Percentiles rank a stretch among this genome's conserved stretches.
These are phyloP conservation scores for Fusarium hostae DNA, from an alignment of 2,329 filamentous ascomycete species.

Conservation along the genomic window DNA sequence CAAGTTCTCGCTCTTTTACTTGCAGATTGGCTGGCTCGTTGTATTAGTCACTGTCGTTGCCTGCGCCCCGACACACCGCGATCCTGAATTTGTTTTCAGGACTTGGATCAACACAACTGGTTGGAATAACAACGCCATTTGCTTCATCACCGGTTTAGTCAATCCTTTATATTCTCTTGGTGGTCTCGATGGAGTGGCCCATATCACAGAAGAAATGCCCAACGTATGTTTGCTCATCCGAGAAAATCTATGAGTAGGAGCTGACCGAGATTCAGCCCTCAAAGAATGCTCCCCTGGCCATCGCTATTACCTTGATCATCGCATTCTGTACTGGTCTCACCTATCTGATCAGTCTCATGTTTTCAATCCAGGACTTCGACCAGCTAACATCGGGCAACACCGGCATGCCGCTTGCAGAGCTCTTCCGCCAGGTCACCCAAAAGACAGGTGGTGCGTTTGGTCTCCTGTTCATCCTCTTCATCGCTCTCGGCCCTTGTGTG, in stretches of 20 bases:
- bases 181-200: background rate
- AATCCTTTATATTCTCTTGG: constrained; percentile 6
- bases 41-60: background rate
- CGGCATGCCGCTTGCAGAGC: background rate
- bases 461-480: background rate
- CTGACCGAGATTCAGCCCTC: background rate
- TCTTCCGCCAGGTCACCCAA: background rate
- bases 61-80: background rate
- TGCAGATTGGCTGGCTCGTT: background rate
- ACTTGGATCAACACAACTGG: constrained; percentile 20
- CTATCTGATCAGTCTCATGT: constrained; percentile 4
- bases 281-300: background rate
- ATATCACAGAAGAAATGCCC: constrained; percentile 18
- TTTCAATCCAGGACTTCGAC: background rate
- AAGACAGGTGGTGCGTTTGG: background rate
- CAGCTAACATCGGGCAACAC: background rate
- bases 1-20: background rate
- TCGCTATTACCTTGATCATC: background rate
- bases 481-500: background rate
- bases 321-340: constrained; percentile 5
- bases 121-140: background rate
- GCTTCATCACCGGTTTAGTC: constrained; percentile 1
- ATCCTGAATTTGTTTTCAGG: background rate
- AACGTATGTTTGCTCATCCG: background rate
- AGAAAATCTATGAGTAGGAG: accelerated